These are phyloP conservation scores for Rhizopus microsporus DNA, from an alignment of 371 early-diverging fungal genomes.

Conservation along the genomic window DNA sequence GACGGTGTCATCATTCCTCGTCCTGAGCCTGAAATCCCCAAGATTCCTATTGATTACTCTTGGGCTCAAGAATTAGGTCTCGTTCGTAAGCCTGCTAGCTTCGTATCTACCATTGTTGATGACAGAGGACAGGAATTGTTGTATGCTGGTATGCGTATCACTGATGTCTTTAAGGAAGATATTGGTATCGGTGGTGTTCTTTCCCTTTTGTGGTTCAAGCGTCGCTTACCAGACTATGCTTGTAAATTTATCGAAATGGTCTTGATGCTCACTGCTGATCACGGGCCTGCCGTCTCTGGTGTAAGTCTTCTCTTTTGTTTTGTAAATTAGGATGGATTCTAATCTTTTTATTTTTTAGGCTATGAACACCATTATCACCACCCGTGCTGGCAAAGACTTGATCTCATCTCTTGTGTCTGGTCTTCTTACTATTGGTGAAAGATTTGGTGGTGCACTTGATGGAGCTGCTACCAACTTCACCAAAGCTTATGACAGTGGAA, in stretches of 20 bases:
- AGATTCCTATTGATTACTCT: constrained; percentile 98
- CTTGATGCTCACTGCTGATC: constrained; percentile 98
- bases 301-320: constrained; percentile 29
- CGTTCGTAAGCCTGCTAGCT: constrained; percentile 97
- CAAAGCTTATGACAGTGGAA: constrained; percentile 84
- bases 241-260: constrained; percentile 98
- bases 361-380: constrained; percentile 98
- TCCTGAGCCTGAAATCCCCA: constrained; percentile 93
- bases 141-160: constrained; percentile 98
- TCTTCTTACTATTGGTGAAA: constrained; percentile 94
- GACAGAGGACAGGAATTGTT: constrained; percentile 98
- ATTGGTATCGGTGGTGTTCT: constrained; percentile 98
- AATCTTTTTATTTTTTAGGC: constrained; percentile 54
- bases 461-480: constrained; percentile 94
- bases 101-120: constrained; percentile 97
- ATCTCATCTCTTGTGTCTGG: constrained; percentile 94
- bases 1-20: constrained; percentile 69
- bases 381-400: constrained; percentile 97
- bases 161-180: constrained; percentile 96
- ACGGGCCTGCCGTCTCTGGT: constrained; percentile 82
- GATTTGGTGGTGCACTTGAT: constrained; percentile 97
- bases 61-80: constrained; percentile 99
- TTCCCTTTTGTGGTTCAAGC: constrained; percentile 97
- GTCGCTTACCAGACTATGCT: constrained; percentile 93
- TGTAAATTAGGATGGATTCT: not conserved